Evolutionary conservation across 495 filamentous ascomycete species (phyloP).

Genomic region (Lindgomyces ingoldianus): DNA sequence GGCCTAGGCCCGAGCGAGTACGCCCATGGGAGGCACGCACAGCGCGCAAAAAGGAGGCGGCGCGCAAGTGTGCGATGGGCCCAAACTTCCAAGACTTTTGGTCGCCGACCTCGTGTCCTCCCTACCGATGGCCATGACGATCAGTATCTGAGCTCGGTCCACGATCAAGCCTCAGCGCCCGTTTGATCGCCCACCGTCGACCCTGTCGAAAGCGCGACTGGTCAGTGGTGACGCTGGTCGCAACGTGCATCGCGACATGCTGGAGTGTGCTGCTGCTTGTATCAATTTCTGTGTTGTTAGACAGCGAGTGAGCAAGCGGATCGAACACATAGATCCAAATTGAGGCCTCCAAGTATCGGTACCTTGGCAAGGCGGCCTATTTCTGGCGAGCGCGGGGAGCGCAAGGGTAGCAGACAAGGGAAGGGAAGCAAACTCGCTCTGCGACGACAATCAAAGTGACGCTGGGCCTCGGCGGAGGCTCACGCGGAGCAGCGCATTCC

Average conservation of each 20-base stretch:
- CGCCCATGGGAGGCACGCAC: neutral
- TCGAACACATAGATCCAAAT: too few species aligned
- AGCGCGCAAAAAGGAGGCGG: slow-evolving; percentile 18
- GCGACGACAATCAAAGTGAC: slow-evolving; percentile 6
- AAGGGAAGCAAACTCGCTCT: neutral
- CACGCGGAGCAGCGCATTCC: slow-evolving; percentile 20
- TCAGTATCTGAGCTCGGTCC: slow-evolving; percentile 35
- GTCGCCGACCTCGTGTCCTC: slow-evolving; percentile 33
- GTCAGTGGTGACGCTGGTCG: slow-evolving; percentile 20
- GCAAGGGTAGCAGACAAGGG: neutral
- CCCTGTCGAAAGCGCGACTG: slow-evolving; percentile 26
- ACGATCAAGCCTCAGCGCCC: slow-evolving; percentile 35
- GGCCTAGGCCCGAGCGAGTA: too few species aligned
- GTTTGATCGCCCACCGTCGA: slow-evolving; percentile 35
- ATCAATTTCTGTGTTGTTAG: neutral
- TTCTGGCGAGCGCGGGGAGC: neutral
- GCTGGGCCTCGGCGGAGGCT: slow-evolving; percentile 9
- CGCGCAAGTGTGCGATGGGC: slow-evolving; percentile 9
- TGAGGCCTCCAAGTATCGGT: too few species aligned
- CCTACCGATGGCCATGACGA: slow-evolving; percentile 24
- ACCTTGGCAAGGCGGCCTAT: too few species aligned
- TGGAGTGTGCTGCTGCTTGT: neutral
- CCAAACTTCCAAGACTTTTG: slow-evolving; percentile 26
- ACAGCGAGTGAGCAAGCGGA: too few species aligned
- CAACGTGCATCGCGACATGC: slow-evolving; percentile 25